Evolutionary conservation across 768 basidiomycete species (phyloP).

Genomic region (Pulveroboletus sp.): DNA sequence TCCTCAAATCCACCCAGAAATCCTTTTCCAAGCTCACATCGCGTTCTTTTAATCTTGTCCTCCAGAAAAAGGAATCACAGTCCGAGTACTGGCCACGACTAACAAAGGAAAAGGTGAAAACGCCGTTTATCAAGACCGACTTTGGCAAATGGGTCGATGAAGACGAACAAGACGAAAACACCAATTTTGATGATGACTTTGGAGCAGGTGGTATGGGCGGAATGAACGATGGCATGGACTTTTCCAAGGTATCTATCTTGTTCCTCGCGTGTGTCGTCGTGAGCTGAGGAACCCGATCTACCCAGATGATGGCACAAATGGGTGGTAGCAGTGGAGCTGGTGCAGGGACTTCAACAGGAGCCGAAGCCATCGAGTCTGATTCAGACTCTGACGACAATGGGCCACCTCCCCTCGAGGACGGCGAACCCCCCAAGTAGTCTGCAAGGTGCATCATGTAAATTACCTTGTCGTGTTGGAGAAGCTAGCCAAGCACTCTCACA

Average conservation of each 20-base stretch:
- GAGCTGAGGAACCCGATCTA: slow-evolving; percentile 6
- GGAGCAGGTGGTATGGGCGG: slow-evolving; percentile 35
- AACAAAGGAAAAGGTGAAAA: slow-evolving; percentile 81
- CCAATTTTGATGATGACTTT: slow-evolving; percentile 36
- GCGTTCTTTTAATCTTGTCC: slow-evolving; percentile 59
- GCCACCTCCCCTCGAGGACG: slow-evolving; percentile 14
- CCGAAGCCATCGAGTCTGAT: slow-evolving; percentile 30
- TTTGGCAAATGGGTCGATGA: slow-evolving; percentile 96
- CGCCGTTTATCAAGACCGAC: slow-evolving; percentile 86
- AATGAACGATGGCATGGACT: slow-evolving; percentile 51
- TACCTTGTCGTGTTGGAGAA: slow-evolving; percentile 5
- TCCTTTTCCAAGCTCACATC: slow-evolving; percentile 37
- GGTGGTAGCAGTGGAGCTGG: slow-evolving; percentile 21
- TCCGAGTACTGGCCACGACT: slow-evolving; percentile 90
- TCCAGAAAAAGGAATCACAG: slow-evolving; percentile 77
- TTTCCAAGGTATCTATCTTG: slow-evolving; percentile 46
- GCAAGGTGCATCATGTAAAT: slow-evolving; percentile 12
- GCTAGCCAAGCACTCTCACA: not conserved
- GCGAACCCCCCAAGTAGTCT: not conserved
- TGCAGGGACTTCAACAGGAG: not conserved
- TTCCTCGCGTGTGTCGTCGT: slow-evolving; percentile 1
- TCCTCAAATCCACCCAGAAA: slow-evolving; percentile 14
- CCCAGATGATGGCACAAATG: slow-evolving; percentile 39
- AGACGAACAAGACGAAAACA: slow-evolving; percentile 82
- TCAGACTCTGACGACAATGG: slow-evolving; percentile 36